Evolutionary conservation across 2,329 filamentous ascomycete species (phyloP), one percentile per base, ranked within the genome.

Genomic region (Geosmithia putterillii): DNA sequence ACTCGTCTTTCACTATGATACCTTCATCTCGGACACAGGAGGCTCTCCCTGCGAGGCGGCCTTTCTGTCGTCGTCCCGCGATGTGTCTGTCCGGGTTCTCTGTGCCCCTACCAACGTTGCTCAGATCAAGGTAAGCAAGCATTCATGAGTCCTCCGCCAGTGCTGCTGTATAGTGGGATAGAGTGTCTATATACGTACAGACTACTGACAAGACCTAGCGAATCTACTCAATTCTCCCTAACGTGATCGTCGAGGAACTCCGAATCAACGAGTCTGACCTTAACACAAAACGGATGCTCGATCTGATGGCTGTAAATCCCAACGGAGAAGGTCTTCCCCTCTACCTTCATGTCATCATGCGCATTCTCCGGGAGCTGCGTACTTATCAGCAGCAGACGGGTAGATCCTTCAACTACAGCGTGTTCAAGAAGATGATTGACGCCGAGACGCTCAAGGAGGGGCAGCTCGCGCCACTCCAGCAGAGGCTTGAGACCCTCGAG

Each of bases 1-100:
- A 0, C 58, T 84, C 0, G 71, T 84, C 0, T 83, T 84, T 41
- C 78, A 83, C 47, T 83, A 79, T 45, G 76, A 81, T 48, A 68
- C 66, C 0, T 76, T 74, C 47, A 64, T 66, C 10, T 72, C 66
- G 0, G 67, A 72, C 38, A 51, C 54, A 0, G 58, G 64, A 1
- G 70, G 70, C 12, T 62, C 62, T 0, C 69, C 76, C 1, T 80
- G 77, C 44, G 79, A 84, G 53, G 77, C 72, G 0, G 75, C 77
- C 0, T 76, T 69, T 47, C 56, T 83, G 3, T 62, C 69, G 0
- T 68, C 67, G 0, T 50, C 64, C 20, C 44, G 49, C 0, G 54
- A 59, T 1, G 59, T 77, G 18, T 57, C 61, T 1, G 74, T 79
- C 1, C 60, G 69, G 3, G 69, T 80, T 0, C 55, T 80, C 0